Conservation (phyloP, 352 stramenopile species). For the Pythium pectinolyticum region DNA sequence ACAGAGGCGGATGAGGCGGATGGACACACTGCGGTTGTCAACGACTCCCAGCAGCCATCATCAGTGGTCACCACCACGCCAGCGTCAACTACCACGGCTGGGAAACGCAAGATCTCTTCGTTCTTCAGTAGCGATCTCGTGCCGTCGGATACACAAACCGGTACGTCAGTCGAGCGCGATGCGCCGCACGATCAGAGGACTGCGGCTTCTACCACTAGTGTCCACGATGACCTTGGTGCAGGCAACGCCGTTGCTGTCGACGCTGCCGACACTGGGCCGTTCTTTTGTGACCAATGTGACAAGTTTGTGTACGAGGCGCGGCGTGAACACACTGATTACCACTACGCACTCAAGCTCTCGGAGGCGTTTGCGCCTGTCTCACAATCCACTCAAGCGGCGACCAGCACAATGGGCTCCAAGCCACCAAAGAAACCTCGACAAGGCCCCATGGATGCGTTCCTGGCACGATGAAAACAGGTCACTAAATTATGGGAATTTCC, state of each 20-base stretch:
- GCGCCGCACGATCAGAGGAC: no score
- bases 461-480: constrained; percentile 6
- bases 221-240: neutral
- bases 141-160: no score
- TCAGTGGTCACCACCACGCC: no score
- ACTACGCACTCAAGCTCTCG: constrained; percentile 26
- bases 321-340: constrained; percentile 26
- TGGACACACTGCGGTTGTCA: constrained; percentile 1
- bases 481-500: constrained; percentile 1
- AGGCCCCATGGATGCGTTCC: constrained; percentile 25
- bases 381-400: neutral
- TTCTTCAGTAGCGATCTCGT: constrained; percentile 45
- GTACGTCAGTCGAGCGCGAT: no score
- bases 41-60: constrained; percentile 4
- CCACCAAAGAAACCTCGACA: constrained; percentile 19
- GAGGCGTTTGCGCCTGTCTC: constrained; percentile 13
- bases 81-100: constrained; percentile 1
- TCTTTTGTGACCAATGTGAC: constrained; percentile 29
- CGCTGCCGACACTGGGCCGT: constrained; percentile 6
- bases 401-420: neutral
- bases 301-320: constrained; percentile 31
- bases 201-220: neutral
- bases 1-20: constrained; percentile 5
- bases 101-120: constrained; percentile 57
- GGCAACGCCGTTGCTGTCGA: no score